These are phyloP conservation scores for Myriosclerotinia duriaeana DNA, from an alignment of 2,329 filamentous ascomycete species.

Conservation along the genomic window DNA sequence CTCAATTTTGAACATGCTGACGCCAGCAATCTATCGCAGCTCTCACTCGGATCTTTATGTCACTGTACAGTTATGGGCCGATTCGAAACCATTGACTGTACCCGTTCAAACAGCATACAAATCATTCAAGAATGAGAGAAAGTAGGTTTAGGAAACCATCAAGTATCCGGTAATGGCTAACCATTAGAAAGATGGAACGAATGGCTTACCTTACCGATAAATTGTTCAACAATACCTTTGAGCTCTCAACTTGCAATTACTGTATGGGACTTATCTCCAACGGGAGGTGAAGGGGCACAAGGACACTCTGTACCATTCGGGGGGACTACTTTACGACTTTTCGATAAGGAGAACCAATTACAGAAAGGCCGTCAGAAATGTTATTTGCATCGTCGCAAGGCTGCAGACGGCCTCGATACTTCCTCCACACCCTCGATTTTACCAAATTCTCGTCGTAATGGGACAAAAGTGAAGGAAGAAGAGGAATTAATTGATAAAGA, in stretches of 20 bases:
- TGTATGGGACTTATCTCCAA: slow-evolving; percentile 88
- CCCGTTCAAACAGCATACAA: slow-evolving; percentile 92
- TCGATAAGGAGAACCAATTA: slow-evolving; percentile 86
- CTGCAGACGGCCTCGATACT: slow-evolving; percentile 80
- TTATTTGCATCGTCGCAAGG: slow-evolving; percentile 74
- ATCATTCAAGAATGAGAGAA: slow-evolving; percentile 73
- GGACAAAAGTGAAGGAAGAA: slow-evolving; percentile 48
- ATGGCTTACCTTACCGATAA: slow-evolving; percentile 86
- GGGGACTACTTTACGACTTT: slow-evolving; percentile 88
- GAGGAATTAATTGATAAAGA: slow-evolving; percentile 63
- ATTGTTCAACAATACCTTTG: slow-evolving; percentile 76
- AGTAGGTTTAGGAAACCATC: slow-evolving; percentile 42
- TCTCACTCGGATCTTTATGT: slow-evolving; percentile 86
- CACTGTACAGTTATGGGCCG: slow-evolving; percentile 90
- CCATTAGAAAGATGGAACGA: slow-evolving; percentile 80
- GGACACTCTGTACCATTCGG: slow-evolving; percentile 88
- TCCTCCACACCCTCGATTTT: slow-evolving; percentile 74
- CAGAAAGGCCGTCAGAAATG: slow-evolving; percentile 94
- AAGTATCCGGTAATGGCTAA: slow-evolving; percentile 26
- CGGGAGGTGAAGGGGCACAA: slow-evolving; percentile 66
- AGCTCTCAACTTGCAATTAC: slow-evolving; percentile 88
- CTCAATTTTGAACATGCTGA: background rate
- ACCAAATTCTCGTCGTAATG: slow-evolving; percentile 53
- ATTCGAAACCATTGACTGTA: slow-evolving; percentile 91
- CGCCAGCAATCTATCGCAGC: slow-evolving; percentile 47